Percentiles rank a stretch among this genome's conserved stretches.
Conservation (phyloP, 768 basidiomycete genomes). For the Lepiota brunneoincarnata region DNA sequence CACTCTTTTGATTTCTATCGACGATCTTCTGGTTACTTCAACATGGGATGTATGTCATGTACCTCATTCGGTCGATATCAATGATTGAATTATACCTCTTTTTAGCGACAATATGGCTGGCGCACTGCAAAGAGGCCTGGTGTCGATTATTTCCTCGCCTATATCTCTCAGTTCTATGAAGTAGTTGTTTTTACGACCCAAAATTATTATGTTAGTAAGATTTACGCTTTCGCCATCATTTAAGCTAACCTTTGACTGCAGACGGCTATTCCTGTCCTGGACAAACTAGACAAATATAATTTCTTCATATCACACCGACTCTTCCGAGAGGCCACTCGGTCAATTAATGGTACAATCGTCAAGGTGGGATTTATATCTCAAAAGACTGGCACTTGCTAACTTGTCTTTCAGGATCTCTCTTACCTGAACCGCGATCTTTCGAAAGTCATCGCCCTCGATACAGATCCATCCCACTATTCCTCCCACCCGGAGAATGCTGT, state of each 20-base stretch:
- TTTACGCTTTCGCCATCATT: not conserved
- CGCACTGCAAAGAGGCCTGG: conserved; percentile 96
- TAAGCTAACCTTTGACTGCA: conserved; percentile 26
- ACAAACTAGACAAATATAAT: conserved; percentile 92
- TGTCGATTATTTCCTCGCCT: conserved; percentile 96
- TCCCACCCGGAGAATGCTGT: conserved; percentile 90
- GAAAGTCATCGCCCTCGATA: conserved; percentile 87
- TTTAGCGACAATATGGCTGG: conserved; percentile 90
- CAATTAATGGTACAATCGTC: conserved; percentile 76
- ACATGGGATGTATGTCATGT: conserved; percentile 86
- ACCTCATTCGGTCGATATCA: not conserved
- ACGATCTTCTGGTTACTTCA: conserved; percentile 88
- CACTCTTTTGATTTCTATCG: conserved; percentile 87
- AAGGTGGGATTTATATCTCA: conserved; percentile 53
- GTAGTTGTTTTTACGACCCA: conserved; percentile 94
- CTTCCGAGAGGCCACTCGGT: conserved; percentile 90
- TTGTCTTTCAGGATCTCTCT: conserved; percentile 66
- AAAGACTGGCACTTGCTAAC: not conserved
- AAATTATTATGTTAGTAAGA: conserved; percentile 72
- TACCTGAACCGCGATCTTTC: conserved; percentile 93
- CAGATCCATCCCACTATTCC: conserved; percentile 70
- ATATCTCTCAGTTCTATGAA: conserved; percentile 97
- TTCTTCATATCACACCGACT: conserved; percentile 87
- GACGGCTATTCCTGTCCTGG: conserved; percentile 86
- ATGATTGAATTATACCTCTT: not conserved